phyloP scores from a whole-genome alignment of 164 flowering plant species.

The Malania oleifera region DNA sequence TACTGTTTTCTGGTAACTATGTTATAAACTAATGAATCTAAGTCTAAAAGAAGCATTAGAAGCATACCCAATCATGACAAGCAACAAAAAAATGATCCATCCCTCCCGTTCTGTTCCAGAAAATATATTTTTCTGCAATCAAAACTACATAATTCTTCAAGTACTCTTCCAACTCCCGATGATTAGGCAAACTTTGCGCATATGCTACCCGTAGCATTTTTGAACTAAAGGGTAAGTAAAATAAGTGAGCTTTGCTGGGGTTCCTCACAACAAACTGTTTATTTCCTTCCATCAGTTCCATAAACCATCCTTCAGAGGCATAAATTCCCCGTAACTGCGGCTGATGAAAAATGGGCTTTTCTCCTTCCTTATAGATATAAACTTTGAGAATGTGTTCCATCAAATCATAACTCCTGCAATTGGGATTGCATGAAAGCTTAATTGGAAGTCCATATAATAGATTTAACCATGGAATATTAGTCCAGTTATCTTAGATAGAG shows the following conservation, averaged over 20 bases:
- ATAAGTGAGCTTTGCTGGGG: slow-evolving; percentile 24
- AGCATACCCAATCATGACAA: slow-evolving; percentile 46
- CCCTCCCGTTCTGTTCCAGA: slow-evolving; percentile 35
- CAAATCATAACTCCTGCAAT: slow-evolving; percentile 44
- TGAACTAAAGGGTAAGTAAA: slow-evolving; percentile 32
- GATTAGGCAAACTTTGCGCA: slow-evolving; percentile 6
- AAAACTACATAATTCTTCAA: slow-evolving; percentile 13
- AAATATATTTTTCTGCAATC: slow-evolving; percentile 24
- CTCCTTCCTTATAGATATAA: slow-evolving; percentile 50
- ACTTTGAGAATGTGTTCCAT: slow-evolving; percentile 50
- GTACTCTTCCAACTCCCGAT: slow-evolving; percentile 12
- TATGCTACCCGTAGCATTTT: slow-evolving; percentile 10
- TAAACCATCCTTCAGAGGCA: slow-evolving; percentile 34
- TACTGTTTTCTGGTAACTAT: too few relatives aligned
- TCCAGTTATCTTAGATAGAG: too few relatives aligned
- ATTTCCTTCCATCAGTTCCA: slow-evolving; percentile 24
- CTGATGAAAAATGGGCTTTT: slow-evolving; percentile 50
- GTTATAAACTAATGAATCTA: too few relatives aligned
- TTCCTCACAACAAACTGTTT: slow-evolving; percentile 26
- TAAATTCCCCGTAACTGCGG: slow-evolving; percentile 45
- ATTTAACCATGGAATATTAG: too few relatives aligned
- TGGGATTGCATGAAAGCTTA: not conserved
- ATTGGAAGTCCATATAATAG: not conserved
- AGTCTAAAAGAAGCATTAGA: slow-evolving; percentile 2
- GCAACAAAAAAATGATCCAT: slow-evolving; percentile 39